Conservation (phyloP, 306 rosid genomes). For the Trifolium pratense region DNA sequence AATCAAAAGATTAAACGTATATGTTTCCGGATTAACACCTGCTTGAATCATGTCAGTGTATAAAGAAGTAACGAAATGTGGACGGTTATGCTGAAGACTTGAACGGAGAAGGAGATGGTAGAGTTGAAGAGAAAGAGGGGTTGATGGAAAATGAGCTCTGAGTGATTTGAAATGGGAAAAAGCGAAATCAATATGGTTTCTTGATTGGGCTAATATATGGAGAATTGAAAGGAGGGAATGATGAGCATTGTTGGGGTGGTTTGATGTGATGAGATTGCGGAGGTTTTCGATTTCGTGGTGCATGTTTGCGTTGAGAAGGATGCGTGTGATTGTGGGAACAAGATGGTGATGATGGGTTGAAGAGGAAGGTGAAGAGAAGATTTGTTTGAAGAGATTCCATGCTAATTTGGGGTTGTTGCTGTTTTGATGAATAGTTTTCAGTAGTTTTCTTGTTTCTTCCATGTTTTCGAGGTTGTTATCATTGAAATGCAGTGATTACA, state of each 20-base stretch:
- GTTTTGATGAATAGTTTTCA: constrained; percentile 59
- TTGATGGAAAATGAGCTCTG: constrained; percentile 58
- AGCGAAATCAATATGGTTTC: constrained; percentile 61
- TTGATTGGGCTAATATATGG: constrained; percentile 48
- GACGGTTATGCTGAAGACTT: constrained; percentile 46
- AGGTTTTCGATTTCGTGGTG: constrained; percentile 62
- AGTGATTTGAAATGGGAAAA: constrained; percentile 68
- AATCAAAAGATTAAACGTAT: constrained; percentile 76
- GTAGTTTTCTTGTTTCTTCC: constrained; percentile 53
- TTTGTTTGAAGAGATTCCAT: constrained; percentile 78
- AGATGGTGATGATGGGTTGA: constrained; percentile 29
- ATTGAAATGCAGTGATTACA: background rate
- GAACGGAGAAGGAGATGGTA: constrained; percentile 72
- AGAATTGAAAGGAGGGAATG: constrained; percentile 56
- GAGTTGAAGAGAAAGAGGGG: constrained; percentile 53
- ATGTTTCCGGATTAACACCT: constrained; percentile 68
- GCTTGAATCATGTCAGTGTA: constrained; percentile 77
- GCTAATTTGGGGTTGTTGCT: constrained; percentile 70
- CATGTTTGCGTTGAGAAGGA: constrained; percentile 66
- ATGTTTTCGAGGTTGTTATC: constrained; percentile 10
- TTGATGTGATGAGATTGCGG: constrained; percentile 50
- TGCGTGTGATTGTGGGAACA: constrained; percentile 57
- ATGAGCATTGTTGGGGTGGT: constrained; percentile 51
- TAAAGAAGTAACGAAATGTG: constrained; percentile 61
- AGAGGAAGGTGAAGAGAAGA: constrained; percentile 53